Conservation (phyloP, 2,329 filamentous ascomycete species). For the Pseudogymnoascus sp. region DNA sequence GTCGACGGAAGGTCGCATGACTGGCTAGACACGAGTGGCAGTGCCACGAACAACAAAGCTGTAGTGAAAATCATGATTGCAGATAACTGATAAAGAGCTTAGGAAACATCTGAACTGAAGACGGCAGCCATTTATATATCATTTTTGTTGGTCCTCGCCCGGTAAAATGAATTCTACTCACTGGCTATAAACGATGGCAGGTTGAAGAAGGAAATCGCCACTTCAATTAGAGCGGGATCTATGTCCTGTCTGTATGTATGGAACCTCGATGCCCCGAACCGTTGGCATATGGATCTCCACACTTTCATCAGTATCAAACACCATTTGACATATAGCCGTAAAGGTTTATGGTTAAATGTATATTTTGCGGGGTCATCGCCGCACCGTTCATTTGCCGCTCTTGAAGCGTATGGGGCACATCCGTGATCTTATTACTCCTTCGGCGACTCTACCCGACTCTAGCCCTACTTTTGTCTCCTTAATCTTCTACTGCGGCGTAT, state of each 20-base stretch:
- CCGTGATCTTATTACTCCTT: not conserved
- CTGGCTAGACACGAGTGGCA: conserved; percentile 11
- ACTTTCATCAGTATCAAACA: not conserved
- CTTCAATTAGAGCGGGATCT: not conserved
- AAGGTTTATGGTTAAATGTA: not conserved
- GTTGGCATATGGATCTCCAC: not conserved
- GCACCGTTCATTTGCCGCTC: not conserved
- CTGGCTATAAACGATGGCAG: not conserved
- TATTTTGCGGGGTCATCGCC: not conserved
- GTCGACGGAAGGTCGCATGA: conserved; percentile 46
- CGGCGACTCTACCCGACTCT: not conserved
- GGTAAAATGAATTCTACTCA: not conserved
- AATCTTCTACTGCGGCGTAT: not conserved
- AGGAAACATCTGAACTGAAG: not conserved
- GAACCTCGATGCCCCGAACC: not conserved
- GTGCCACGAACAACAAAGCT: not conserved
- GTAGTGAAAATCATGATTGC: not conserved
- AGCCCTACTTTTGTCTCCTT: not conserved
- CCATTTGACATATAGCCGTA: not conserved
- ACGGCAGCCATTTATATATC: not conserved
- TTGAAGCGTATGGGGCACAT: not conserved
- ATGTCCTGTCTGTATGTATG: not conserved
- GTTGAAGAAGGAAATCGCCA: not conserved
- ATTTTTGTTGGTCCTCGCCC: not conserved
- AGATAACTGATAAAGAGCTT: not conserved